Evolutionary conservation across 1,284 basidiomycete genomes (phyloP).

Genomic region (Tetrapyrgos nigripes): DNA sequence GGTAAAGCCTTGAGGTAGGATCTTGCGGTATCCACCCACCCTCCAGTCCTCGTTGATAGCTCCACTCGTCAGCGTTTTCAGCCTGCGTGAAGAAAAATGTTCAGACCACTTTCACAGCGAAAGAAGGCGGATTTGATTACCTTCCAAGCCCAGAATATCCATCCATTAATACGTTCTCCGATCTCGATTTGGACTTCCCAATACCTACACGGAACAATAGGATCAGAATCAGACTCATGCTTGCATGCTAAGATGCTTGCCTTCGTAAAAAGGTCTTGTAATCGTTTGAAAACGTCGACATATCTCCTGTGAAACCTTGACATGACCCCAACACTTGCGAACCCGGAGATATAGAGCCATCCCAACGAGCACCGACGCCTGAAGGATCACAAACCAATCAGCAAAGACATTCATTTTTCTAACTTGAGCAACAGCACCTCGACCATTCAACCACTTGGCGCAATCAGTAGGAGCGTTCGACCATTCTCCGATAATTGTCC

Average conservation of each 20-base stretch:
- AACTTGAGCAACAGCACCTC: too few species aligned
- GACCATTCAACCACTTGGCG: conserved; percentile 77
- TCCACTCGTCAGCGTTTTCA: conserved; percentile 81
- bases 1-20: conserved; percentile 66
- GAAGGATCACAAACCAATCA: too few species aligned
- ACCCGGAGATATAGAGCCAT: conserved; percentile 52
- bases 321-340: conserved; percentile 62
- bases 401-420: too few species aligned
- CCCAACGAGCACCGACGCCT: conserved; percentile 82
- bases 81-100: conserved; percentile 49
- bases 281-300: conserved; percentile 58
- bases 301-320: conserved; percentile 63
- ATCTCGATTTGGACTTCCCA: conserved; percentile 81
- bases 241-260: conserved; percentile 41
- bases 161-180: conserved; percentile 73
- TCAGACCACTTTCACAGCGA: too few species aligned
- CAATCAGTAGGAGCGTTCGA: conserved; percentile 84
- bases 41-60: conserved; percentile 66
- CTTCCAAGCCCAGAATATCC: conserved; percentile 89
- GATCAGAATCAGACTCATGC: neutral
- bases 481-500: conserved; percentile 80
- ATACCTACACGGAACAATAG: conserved; percentile 48
- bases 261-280: conserved; percentile 72
- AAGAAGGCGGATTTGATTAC: conserved; percentile 34
- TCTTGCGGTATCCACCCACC: conserved; percentile 78